Evolutionary conservation across 1,284 basidiomycete genomes (phyloP), one percentile per base, ranked within the genome.

Genomic region (Pseudozyma thailandica): DNA sequence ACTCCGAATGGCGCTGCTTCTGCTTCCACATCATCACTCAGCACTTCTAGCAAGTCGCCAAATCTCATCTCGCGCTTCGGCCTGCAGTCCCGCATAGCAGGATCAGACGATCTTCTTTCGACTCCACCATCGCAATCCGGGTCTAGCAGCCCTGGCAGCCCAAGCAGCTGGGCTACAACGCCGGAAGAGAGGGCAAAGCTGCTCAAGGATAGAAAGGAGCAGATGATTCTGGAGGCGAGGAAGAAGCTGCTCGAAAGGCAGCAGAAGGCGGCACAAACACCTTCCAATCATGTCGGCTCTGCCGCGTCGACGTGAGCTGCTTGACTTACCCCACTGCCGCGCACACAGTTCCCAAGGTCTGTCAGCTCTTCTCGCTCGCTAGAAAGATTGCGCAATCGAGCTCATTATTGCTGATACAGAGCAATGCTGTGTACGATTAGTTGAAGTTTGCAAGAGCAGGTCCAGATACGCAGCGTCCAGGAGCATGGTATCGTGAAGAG

Each of bases 51-150:
- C 60, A 59, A 62, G 25, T 64, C 68, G 20, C 57, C 63, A 13
- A 73, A 58, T 18, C 57, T 77, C 27, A 71, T 77, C 48, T 68
- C 75, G 7, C 56, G 74, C 27, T 75, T 66, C 52, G 60, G 63
- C 33, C 57, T 74, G 8, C 69, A 77, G 46, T 58, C 68, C 6
- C 56, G 60, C 25, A 35, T 71, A 23, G 44, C 15, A 6, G 21
- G 31, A 27, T 31, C 38, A 4, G 60, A 52, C 20, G 45, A 52
- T 16, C 20, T 49, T 8, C 45, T 50, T 13, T 50, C 59, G 4
- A 55, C 52, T 4, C 63, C 57, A 9, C 31, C 37, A 18, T 66
- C 63, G 13, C 26, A 41, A 18, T 27, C 44, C 10, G 54, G 56
- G 41, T 49, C 26, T 16, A 56, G 49, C 52, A 60, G 52, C 27